These are phyloP conservation scores for Fistulinella prunicolor DNA, from an alignment of 768 basidiomycete genomes.

Conservation along the genomic window DNA sequence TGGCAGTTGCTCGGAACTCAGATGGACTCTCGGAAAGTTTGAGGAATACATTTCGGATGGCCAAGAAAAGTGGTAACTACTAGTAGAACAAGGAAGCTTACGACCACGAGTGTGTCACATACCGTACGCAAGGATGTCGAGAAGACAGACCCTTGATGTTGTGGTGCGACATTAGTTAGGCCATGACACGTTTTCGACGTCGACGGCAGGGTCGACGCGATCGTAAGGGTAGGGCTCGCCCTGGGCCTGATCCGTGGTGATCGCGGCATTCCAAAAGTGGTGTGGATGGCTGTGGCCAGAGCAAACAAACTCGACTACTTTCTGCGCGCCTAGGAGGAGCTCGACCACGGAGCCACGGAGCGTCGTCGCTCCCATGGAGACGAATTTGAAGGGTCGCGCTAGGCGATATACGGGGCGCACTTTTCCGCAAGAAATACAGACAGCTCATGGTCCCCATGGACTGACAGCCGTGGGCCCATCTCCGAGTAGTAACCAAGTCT, in stretches of 20 bases:
- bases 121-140: conserved; percentile 10
- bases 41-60: conserved; percentile 75
- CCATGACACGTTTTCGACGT: conserved; percentile 30
- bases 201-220: conserved; percentile 6
- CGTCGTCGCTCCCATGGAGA: conserved; percentile 20
- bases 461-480: conserved; percentile 7
- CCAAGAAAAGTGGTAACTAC: conserved; percentile 27
- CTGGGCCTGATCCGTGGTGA: conserved; percentile 28
- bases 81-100: not conserved
- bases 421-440: too few relatives aligned
- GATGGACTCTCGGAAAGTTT: conserved; percentile 73
- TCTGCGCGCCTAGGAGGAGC: not conserved
- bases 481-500: too few relatives aligned
- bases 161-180: conserved; percentile 4
- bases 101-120: conserved; percentile 7
- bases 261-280: conserved; percentile 10
- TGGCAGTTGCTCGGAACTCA: conserved; percentile 56
- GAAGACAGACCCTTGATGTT: conserved; percentile 13
- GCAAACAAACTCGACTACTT: conserved; percentile 7
- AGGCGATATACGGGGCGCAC: conserved; percentile 6
- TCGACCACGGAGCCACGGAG: conserved; percentile 18
- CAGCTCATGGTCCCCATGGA: conserved; percentile 3
- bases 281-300: not conserved
- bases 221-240: not conserved
- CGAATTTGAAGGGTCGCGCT: conserved; percentile 17